phyloP scores from a whole-genome alignment of 441 rosid genomes.

The Hura crepitans region DNA sequence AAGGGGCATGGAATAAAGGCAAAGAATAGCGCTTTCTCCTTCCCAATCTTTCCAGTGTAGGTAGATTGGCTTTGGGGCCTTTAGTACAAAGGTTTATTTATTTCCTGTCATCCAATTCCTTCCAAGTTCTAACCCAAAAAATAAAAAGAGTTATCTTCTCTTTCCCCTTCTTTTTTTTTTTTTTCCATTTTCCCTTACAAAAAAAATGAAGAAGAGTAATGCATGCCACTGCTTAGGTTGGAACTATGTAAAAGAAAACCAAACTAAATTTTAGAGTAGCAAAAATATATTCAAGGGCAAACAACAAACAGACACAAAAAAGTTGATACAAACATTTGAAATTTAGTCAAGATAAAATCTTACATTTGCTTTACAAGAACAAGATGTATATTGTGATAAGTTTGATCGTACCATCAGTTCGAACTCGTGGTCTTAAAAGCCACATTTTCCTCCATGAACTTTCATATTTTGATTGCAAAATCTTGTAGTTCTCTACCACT shows the following conservation, averaged over 20 bases:
- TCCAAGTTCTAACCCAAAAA: neutral
- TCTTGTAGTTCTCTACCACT: constrained; percentile 68
- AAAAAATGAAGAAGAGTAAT: neutral
- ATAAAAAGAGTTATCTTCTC: too few relatives aligned
- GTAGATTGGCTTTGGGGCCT: neutral
- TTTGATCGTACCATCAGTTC: constrained; percentile 65
- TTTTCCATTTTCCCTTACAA: too few relatives aligned
- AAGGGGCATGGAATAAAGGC: neutral
- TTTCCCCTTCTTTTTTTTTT: too few relatives aligned
- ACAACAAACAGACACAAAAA: neutral
- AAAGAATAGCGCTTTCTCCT: neutral
- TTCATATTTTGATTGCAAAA: constrained; percentile 71
- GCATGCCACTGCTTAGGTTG: neutral
- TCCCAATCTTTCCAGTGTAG: neutral
- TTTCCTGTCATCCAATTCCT: neutral
- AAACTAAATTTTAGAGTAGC: neutral
- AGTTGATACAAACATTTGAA: neutral
- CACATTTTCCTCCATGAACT: constrained; percentile 99
- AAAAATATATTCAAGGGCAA: neutral
- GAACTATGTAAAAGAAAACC: neutral
- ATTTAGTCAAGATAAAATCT: neutral
- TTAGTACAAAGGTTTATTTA: neutral
- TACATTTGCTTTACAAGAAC: neutral
- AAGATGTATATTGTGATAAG: neutral
- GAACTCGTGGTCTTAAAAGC: constrained; percentile 83